Conservation (phyloP, 2,329 filamentous ascomycete genomes). For the Fusarium multiceps region DNA sequence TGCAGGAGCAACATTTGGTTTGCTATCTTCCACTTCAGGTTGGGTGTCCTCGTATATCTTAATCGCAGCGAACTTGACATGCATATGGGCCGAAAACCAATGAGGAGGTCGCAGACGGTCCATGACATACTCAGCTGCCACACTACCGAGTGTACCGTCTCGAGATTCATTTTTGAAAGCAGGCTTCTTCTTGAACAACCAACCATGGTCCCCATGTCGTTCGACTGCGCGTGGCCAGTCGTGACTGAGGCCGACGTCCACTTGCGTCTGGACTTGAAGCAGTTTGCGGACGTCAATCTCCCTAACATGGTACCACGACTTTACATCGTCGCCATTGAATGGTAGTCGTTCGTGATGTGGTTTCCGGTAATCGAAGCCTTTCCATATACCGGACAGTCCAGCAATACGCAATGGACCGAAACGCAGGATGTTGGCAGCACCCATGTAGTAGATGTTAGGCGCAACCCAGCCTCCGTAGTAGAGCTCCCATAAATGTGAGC, state of each 20-base stretch:
- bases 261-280: slow-evolving; percentile 83
- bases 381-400: slow-evolving; percentile 94
- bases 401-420: slow-evolving; percentile 88
- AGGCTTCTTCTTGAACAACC: slow-evolving; percentile 78
- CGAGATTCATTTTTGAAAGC: slow-evolving; percentile 80
- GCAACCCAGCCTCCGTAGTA: slow-evolving; percentile 98
- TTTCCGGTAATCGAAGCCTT: slow-evolving; percentile 86
- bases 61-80: slow-evolving; percentile 84
- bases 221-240: slow-evolving; percentile 94
- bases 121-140: slow-evolving; percentile 82
- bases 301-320: slow-evolving; percentile 87
- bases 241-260: slow-evolving; percentile 92
- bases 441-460: slow-evolving; percentile 96
- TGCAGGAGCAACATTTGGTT: not conserved
- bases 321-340: slow-evolving; percentile 80
- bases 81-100: slow-evolving; percentile 96
- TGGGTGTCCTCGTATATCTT: slow-evolving; percentile 64
- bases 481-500: slow-evolving; percentile 88
- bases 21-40: slow-evolving; percentile 18
- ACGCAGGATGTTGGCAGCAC: slow-evolving; percentile 88
- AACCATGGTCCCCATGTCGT: slow-evolving; percentile 75
- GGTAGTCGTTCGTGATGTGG: slow-evolving; percentile 87
- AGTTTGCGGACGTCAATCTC: slow-evolving; percentile 93
- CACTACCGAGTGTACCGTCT: slow-evolving; percentile 80
- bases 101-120: slow-evolving; percentile 82